Conservation (phyloP, 2,329 filamentous ascomycete species). For the Didymosphaeria variabile region DNA sequence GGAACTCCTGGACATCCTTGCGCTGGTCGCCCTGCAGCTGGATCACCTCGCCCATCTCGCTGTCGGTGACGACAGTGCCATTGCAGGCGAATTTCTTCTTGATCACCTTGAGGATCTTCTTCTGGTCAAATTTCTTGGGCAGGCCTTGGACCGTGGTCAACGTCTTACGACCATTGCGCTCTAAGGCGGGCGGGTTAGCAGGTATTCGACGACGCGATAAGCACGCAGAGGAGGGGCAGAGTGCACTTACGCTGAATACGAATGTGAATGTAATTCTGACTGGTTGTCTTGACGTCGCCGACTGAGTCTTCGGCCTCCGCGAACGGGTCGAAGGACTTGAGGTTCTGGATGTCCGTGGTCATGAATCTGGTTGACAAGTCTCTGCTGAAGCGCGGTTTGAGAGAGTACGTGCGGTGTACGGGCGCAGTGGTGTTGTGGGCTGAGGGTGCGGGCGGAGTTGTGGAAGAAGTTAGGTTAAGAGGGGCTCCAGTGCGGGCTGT, state of each 20-base stretch:
- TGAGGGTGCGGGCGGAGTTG: slow-evolving; percentile 10
- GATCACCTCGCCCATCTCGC: slow-evolving; percentile 98
- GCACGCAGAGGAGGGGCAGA: slow-evolving; percentile 2
- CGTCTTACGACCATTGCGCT: slow-evolving; percentile 99
- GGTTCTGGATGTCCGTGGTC: slow-evolving; percentile 57
- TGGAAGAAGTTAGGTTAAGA: slow-evolving; percentile 10
- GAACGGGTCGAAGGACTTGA: slow-evolving; percentile 81
- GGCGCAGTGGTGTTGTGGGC: slow-evolving; percentile 14
- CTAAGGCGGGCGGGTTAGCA: slow-evolving; percentile 65
- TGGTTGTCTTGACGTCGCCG: slow-evolving; percentile 86
- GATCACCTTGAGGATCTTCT: slow-evolving; percentile 99
- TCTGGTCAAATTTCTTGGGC: slow-evolving; percentile 98
- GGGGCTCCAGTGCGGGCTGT: slow-evolving; percentile 1
- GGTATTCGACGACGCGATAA: slow-evolving; percentile 17
- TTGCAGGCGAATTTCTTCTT: slow-evolving; percentile 99
- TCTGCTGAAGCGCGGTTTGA: slow-evolving; percentile 31
- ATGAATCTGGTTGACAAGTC: slow-evolving; percentile 44
- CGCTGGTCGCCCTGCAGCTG: slow-evolving; percentile 99
- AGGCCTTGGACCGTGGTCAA: slow-evolving; percentile 99
- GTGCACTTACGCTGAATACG: slow-evolving; percentile 87
- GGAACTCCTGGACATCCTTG: slow-evolving; percentile 97
- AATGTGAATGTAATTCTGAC: slow-evolving; percentile 99
- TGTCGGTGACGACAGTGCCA: slow-evolving; percentile 97
- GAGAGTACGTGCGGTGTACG: slow-evolving; percentile 11
- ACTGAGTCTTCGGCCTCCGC: slow-evolving; percentile 99